Evolutionary conservation across 345 rosid species (phyloP), one percentile per base, ranked within the genome.

Genomic region (Draba incana): DNA sequence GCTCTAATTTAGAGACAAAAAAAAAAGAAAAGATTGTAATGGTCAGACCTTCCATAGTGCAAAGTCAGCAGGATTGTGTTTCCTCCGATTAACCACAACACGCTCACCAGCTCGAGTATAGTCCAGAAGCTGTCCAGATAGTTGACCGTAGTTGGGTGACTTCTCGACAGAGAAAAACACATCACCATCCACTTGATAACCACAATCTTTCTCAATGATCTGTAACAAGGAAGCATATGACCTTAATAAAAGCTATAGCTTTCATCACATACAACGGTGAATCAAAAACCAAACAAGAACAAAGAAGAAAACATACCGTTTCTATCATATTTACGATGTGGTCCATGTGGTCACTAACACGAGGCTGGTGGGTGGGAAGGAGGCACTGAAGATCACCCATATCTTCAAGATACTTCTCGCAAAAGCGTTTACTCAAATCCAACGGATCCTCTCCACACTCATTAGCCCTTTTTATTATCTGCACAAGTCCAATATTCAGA

Each of bases 51-150:
- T 90, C 92, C 95, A 90, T 41, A 90, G 57, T 3, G 92, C 88
- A 79, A 90, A 88, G 75, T 88, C 90, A 16, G 86, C 85, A 66
- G 92, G 86, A 75, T 90, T 81, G 5, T 70, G 83, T 62, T 88
- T 91, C 59, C 89, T 84, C 11, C 83, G 48, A 72, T 88, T 96
- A 54, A 90, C 84, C 5, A 82, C 84, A 53, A 88, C 85, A 47
- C 89, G 86, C 57, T 84, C 85, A 68, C 90, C 92, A 50, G 90
- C 90, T 75, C 84, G 83, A 42, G 68, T 82, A 61, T 82, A 74
- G 55, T 90, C 90, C 56, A 84, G 59, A 68, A 57, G 77, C 76
- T 85, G 88, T 24, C 89, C 84, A 1, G 90, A 86, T 44, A 86
- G 72, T 62, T 75, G 77, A 10, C 95, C 92, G 53, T 90, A 90